Base-by-base conservation (phyloP, 2,329 filamentous ascomycete genomes). In the Chrysosporium keratinophilum region DNA sequence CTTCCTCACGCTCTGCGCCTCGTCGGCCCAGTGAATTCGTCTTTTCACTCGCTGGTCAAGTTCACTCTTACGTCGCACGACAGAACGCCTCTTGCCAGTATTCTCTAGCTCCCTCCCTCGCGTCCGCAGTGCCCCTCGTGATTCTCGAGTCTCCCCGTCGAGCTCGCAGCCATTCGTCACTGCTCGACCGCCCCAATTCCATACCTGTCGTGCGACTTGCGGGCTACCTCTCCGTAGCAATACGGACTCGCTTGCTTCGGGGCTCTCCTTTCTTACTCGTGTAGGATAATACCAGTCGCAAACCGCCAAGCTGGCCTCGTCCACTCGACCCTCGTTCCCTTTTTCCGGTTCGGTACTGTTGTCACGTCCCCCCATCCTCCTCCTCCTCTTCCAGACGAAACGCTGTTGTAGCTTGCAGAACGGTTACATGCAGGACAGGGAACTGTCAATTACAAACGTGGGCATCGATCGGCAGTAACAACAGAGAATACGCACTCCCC, bases 381-480 rank as follows among this genome's bases (percentile, higher is more conserved):
- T 28, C 23, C 23, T 28, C 23, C 23, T 28, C 23, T 28, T 46
- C 34, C 34, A 41, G 33, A 17, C 33, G 19, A 46, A 10, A 28
- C 3, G 28, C 33, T 23, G 40, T 40, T 46, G 34, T 46, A 54
- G 35, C 37, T 39, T 54, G 51, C 51, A 54, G 51, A 28, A 46
- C 54, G 42, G 19, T 50, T 58, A 56, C 48, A 54, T 54, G 56
- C 54, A 56, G 50, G 33, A 39, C 46, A 19, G 52, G 17, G 33
- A 33, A 34, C 15, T 51, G 50, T 44, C 39, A 51, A 31, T 31
- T 31, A 35, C 56, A 51, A 58, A 59, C 58, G 58, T 58, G 58
- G 52, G 54, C 54, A 51, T 56, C 55, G 56, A 58, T 59, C 56
- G 56, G 53, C 56, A 28, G 23, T 28, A 28, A 28, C 23, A 54